Percentiles rank a stretch among this genome's conserved stretches.
Evolutionary conservation across 2,329 filamentous ascomycete species (phyloP).

Genomic region (Colletotrichum zoysiae): DNA sequence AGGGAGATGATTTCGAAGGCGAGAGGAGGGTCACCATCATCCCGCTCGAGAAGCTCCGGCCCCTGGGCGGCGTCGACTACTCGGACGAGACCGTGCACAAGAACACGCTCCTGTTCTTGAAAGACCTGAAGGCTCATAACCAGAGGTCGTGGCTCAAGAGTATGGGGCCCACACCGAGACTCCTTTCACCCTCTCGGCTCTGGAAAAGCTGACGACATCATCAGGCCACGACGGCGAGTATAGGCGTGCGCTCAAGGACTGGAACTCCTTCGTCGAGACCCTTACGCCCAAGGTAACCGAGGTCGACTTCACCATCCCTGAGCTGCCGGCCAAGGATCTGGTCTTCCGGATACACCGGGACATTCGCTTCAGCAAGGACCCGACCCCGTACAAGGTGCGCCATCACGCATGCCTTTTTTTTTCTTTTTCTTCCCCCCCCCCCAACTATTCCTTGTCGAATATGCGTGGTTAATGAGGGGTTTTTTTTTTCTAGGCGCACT

Average conservation of each 20-base stretch:
- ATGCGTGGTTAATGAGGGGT: neutral
- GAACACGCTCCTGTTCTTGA: constrained; percentile 70
- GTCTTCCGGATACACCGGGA: constrained; percentile 91
- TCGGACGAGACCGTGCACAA: constrained; percentile 65
- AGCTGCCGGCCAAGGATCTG: constrained; percentile 87
- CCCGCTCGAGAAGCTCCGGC: constrained; percentile 56
- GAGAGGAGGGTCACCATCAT: constrained; percentile 57
- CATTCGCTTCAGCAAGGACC: constrained; percentile 85
- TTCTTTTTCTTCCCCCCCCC: too few relatives aligned
- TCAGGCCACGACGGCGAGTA: constrained; percentile 86
- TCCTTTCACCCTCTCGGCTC: constrained; percentile 11
- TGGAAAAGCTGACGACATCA: constrained; percentile 15
- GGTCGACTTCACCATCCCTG: constrained; percentile 84
- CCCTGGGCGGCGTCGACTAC: constrained; percentile 60
- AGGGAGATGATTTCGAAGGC: constrained; percentile 50
- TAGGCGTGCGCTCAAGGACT: constrained; percentile 82
- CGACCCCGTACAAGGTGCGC: constrained; percentile 86
- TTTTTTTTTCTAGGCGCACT: constrained; percentile 75
- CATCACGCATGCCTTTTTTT: neutral
- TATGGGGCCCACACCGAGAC: constrained; percentile 49
- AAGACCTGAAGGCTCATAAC: constrained; percentile 71
- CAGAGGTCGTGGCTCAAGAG: constrained; percentile 70
- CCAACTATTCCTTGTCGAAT: neutral
- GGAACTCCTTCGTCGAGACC: constrained; percentile 80
- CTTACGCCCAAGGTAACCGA: constrained; percentile 78